These are phyloP conservation scores for Cucumis hystrix DNA, from an alignment of 306 rosid genomes.

Conservation along the genomic window DNA sequence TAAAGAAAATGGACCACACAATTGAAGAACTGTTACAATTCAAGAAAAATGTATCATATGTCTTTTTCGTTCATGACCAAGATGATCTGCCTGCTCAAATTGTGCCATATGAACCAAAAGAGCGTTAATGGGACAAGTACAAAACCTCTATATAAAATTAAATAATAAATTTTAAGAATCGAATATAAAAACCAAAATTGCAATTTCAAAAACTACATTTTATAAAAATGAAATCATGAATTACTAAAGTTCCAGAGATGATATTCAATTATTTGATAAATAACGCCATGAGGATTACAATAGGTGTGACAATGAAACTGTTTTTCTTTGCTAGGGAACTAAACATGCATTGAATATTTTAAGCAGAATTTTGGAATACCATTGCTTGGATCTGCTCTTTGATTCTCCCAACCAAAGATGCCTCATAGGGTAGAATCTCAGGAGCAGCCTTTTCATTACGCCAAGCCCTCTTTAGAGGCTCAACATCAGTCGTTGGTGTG, in stretches of 20 bases:
- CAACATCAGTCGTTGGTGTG: conserved; percentile 29
- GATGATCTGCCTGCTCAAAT: background rate
- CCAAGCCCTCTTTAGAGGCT: conserved; percentile 41
- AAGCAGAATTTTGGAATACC: conserved; percentile 28
- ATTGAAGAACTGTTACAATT: background rate
- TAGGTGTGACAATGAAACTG: background rate
- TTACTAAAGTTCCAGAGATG: background rate
- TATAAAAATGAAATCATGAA: background rate
- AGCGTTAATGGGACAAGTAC: background rate
- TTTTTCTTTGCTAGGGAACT: background rate
- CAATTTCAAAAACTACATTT: background rate
- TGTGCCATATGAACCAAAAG: background rate
- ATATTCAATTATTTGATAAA: background rate
- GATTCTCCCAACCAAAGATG: conserved; percentile 39
- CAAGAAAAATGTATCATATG: background rate
- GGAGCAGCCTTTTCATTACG: conserved; percentile 52
- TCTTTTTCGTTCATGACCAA: background rate
- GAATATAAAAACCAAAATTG: background rate
- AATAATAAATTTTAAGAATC: background rate
- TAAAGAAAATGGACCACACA: background rate
- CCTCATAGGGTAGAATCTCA: conserved; percentile 53
- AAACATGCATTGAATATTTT: background rate
- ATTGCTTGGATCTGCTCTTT: conserved; percentile 50
- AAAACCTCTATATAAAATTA: background rate
- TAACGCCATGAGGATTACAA: background rate